phyloP scores from a whole-genome alignment of 225 moss, liverwort and hornwort species.

The Marchantia polymorpha region DNA sequence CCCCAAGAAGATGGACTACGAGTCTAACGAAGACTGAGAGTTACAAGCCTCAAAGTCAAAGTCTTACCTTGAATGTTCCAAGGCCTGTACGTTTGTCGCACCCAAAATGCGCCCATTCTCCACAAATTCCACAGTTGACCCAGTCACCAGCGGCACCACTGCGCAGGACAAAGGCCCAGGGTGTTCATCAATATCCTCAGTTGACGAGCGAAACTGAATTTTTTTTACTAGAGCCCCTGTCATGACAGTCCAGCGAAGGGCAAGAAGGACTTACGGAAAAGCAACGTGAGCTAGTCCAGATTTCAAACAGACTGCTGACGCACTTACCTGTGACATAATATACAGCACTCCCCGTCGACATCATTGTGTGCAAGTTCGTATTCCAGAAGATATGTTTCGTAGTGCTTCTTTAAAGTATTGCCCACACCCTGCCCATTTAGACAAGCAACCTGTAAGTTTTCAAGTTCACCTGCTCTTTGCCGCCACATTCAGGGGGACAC shows the following conservation, averaged over 20 bases:
- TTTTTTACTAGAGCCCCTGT: too few relatives aligned
- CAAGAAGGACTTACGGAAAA: not conserved
- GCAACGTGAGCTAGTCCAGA: not conserved
- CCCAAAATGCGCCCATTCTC: constrained; percentile 99
- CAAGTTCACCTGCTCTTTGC: too few relatives aligned
- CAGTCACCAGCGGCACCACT: constrained; percentile 99
- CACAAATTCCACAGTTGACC: constrained; percentile 98
- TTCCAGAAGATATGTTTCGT: constrained; percentile 90
- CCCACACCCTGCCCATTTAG: constrained; percentile 68
- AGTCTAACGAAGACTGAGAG: not conserved
- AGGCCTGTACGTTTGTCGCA: constrained; percentile 90
- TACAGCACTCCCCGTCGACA: constrained; percentile 99
- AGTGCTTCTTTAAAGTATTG: constrained; percentile 98
- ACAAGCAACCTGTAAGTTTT: not conserved
- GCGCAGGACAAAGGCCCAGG: constrained; percentile 5
- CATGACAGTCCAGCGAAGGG: too few relatives aligned
- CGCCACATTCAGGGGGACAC: not conserved
- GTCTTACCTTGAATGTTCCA: constrained; percentile 86
- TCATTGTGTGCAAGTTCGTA: constrained; percentile 99
- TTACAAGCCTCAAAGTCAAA: not conserved
- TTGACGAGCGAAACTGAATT: not conserved
- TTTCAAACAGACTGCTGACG: too few relatives aligned
- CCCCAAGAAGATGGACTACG: not conserved
- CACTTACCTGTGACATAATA: constrained; percentile 89
- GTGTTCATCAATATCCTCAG: not conserved